Base-by-base conservation (phyloP, 208 protist species). In the Jaenimonas drosophilae region DNA sequence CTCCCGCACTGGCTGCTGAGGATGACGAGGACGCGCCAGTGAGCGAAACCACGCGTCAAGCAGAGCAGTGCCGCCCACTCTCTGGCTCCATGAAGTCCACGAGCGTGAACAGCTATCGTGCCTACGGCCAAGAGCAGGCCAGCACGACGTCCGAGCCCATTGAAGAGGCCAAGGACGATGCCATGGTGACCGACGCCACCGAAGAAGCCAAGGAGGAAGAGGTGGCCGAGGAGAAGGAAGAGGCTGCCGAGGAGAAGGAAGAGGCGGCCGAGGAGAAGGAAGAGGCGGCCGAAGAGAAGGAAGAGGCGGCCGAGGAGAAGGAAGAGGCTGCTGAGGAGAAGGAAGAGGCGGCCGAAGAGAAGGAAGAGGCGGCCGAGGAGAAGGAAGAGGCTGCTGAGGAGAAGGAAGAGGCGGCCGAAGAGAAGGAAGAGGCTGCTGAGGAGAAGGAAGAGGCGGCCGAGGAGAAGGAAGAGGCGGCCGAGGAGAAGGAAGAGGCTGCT, bases 161-260 rank as follows among this genome's bases (percentile, higher is more conserved):
- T 4, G 34, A 43, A 16, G 37, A 53, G 17, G 48, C 3, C 4
- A 24, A 28, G 19, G n/a, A 27, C 2, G 48, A 53, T n/a, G 48
- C 20, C 3, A 29, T 47, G 19, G 38, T n/a, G n/a, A 7, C 14
- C 30, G 9, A 34, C 7, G 30, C 30, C 30, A 14, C 30, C 30
- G 30, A 34, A 34, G 30, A 34, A 14, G 30, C n/a, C n/a, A n/a
- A 34, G 14, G 30, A 34, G 14, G 9, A 34, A 14, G 14, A 34
- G 30, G 9, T 14, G 14, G 30, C 7, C 9, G 30, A 34, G 30
- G 30, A 34, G 30, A 34, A 34, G 30, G 30, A 34, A 34, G 30
- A 34, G 30, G 9, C 14, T 14, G 30, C 30, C 7, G 30, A 34
- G 30, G 30, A 34, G 14, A 14, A 34, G 14, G 9, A 34, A 34